Percentiles rank a stretch among this genome's conserved stretches.
phyloP scores from a whole-genome alignment of 2,329 filamentous ascomycete species.

The Simplicillium sp. region DNA sequence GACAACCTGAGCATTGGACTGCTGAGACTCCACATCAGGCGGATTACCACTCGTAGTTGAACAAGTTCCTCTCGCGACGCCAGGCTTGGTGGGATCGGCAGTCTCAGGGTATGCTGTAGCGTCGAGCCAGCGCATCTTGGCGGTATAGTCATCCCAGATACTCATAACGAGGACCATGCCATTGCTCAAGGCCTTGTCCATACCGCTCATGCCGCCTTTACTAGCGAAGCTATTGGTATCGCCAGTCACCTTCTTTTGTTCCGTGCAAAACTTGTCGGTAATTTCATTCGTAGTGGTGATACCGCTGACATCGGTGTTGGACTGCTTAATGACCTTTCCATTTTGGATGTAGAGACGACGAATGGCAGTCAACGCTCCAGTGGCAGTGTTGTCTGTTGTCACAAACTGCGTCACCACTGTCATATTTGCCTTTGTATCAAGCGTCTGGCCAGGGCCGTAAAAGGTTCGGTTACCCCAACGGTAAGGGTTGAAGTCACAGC shows the following conservation, averaged over 20 bases:
- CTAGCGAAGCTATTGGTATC: slow-evolving; percentile 42
- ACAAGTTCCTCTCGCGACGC: slow-evolving; percentile 46
- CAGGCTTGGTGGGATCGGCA: slow-evolving; percentile 43
- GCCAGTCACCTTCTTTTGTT: slow-evolving; percentile 47
- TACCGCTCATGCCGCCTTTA: slow-evolving; percentile 48
- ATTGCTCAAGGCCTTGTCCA: slow-evolving; percentile 34
- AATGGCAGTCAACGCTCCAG: slow-evolving; percentile 49
- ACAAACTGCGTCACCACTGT: slow-evolving; percentile 61
- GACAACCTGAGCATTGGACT: slow-evolving; percentile 38
- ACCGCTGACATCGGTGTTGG: slow-evolving; percentile 27
- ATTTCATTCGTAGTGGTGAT: slow-evolving; percentile 33
- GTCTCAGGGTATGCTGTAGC: slow-evolving; percentile 23
- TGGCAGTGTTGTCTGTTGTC: slow-evolving; percentile 18
- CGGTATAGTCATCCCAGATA: slow-evolving; percentile 55
- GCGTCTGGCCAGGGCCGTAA: slow-evolving; percentile 46
- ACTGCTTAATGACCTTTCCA: slow-evolving; percentile 48
- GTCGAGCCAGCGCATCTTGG: slow-evolving; percentile 70
- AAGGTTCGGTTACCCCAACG: slow-evolving; percentile 54
- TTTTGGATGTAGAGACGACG: slow-evolving; percentile 57
- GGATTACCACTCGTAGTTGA: slow-evolving; percentile 41
- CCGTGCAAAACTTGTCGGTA: slow-evolving; percentile 47
- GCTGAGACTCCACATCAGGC: slow-evolving; percentile 32
- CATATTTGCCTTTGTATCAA: slow-evolving; percentile 50
- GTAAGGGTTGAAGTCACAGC: slow-evolving; percentile 63
- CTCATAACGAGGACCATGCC: slow-evolving; percentile 40